Percentiles rank a stretch among this genome's conserved stretches.
Evolutionary conservation across 768 basidiomycete species (phyloP).

Genomic region (Pulveroboletus frians): DNA sequence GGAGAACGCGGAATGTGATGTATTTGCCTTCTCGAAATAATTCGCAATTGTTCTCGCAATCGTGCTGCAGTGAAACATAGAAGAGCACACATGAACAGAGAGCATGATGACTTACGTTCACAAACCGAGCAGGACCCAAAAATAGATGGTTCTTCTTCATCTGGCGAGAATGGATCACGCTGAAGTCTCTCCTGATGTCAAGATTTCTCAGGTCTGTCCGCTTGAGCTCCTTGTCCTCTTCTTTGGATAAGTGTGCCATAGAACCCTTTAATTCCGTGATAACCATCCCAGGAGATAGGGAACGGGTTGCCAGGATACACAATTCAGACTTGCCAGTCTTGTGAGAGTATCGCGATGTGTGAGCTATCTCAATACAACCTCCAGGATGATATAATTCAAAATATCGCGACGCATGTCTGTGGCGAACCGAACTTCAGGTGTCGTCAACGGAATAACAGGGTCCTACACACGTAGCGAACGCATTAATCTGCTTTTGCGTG

Average conservation of each 20-base stretch:
- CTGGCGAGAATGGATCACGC: constrained; percentile 86
- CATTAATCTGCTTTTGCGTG: constrained; percentile 82
- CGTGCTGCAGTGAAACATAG: constrained; percentile 51
- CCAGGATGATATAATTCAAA: constrained; percentile 81
- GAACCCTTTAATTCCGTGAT: constrained; percentile 87
- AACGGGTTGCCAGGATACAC: constrained; percentile 79
- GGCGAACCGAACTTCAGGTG: constrained; percentile 24
- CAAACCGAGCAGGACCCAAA: constrained; percentile 87
- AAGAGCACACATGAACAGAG: not conserved
- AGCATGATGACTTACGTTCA: constrained; percentile 59
- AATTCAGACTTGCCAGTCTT: constrained; percentile 85
- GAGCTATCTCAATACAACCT: constrained; percentile 83
- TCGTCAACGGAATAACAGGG: constrained; percentile 23
- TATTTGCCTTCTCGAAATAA: constrained; percentile 84
- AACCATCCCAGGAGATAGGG: constrained; percentile 61
- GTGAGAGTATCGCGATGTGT: constrained; percentile 83
- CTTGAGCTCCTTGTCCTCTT: constrained; percentile 83
- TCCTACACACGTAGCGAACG: constrained; percentile 80
- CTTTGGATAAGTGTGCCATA: constrained; percentile 82
- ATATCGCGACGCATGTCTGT: constrained; percentile 82
- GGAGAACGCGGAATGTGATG: constrained; percentile 82
- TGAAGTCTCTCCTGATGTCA: constrained; percentile 82
- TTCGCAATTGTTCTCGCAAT: constrained; percentile 86
- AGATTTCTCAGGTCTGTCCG: constrained; percentile 65
- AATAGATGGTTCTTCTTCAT: constrained; percentile 92